phyloP scores from a whole-genome alignment of 768 basidiomycete genomes.

The Agrocybe chaxingu region DNA sequence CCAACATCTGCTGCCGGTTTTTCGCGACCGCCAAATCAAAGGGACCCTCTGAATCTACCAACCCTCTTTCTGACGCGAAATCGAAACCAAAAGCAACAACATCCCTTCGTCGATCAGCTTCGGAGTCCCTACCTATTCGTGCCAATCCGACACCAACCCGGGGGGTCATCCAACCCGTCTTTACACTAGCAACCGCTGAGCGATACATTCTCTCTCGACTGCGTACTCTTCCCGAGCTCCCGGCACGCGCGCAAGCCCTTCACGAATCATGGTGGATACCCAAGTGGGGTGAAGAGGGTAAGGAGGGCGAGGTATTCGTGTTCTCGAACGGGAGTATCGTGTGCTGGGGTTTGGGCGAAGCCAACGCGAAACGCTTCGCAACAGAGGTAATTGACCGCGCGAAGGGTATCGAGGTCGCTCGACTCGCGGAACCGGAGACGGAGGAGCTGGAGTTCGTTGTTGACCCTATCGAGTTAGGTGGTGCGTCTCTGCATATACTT shows the following conservation, averaged over 20 bases:
- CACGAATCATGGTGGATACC: constrained; percentile 84
- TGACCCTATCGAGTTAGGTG: constrained; percentile 81
- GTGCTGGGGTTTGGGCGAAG: constrained; percentile 83
- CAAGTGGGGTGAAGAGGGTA: constrained; percentile 53
- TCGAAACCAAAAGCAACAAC: constrained; percentile 82
- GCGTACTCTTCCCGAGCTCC: constrained; percentile 46
- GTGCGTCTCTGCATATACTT: constrained; percentile 17
- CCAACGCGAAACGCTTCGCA: constrained; percentile 68
- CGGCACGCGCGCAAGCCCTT: constrained; percentile 51
- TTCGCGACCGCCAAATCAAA: too few relatives aligned
- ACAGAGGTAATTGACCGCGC: constrained; percentile 54
- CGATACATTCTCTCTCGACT: constrained; percentile 71
- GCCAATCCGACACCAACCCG: constrained; percentile 84
- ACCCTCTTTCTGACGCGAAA: constrained; percentile 37
- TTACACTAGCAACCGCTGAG: constrained; percentile 86
- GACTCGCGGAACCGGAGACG: constrained; percentile 69
- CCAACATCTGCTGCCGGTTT: neutral
- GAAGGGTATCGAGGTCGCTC: constrained; percentile 57
- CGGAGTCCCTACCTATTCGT: constrained; percentile 83
- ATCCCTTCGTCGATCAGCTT: constrained; percentile 76
- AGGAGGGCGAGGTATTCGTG: constrained; percentile 81
- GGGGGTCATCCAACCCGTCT: constrained; percentile 72
- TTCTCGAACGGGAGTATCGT: constrained; percentile 89
- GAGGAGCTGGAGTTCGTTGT: constrained; percentile 93
- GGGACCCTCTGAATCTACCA: constrained; percentile 7